phyloP scores from a whole-genome alignment of 2,329 filamentous ascomycete genomes.

The Trichoderma sp. region DNA sequence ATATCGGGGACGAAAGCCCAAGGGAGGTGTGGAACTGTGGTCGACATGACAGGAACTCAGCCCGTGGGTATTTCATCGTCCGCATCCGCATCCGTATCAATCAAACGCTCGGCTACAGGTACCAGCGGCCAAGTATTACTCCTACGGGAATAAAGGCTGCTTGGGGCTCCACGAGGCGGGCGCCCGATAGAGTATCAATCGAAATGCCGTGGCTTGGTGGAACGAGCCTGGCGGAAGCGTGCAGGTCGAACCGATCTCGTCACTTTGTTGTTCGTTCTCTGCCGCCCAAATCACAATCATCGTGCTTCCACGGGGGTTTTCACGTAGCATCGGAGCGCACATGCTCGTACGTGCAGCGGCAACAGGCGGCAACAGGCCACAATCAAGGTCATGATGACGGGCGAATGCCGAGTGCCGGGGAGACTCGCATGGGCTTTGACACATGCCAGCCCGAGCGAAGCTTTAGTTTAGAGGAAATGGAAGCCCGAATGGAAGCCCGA shows the following conservation, averaged over 20 bases:
- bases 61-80: neutral
- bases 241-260: constrained; percentile 5
- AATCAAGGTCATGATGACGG: neutral
- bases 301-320: neutral
- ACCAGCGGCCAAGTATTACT: neutral
- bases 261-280: neutral
- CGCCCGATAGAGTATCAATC: constrained; percentile 9
- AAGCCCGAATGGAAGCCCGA: constrained; percentile 18
- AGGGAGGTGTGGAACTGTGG: constrained; percentile 4
- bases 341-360: neutral
- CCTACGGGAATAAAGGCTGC: constrained; percentile 8
- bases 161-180: neutral
- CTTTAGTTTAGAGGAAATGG: neutral
- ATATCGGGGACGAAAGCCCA: neutral
- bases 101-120: neutral
- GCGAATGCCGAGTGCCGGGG: constrained; percentile 4
- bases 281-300: neutral
- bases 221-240: neutral
- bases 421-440: neutral
- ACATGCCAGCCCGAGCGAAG: neutral
- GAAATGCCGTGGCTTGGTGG: neutral
- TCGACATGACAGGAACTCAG: neutral
- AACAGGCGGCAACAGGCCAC: neutral
- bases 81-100: constrained; percentile 9
- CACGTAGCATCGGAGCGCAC: neutral